Percentiles rank a stretch among this genome's conserved stretches.
These are phyloP conservation scores for Cajanus cajan DNA, from an alignment of 306 rosid species.

Conservation along the genomic window DNA sequence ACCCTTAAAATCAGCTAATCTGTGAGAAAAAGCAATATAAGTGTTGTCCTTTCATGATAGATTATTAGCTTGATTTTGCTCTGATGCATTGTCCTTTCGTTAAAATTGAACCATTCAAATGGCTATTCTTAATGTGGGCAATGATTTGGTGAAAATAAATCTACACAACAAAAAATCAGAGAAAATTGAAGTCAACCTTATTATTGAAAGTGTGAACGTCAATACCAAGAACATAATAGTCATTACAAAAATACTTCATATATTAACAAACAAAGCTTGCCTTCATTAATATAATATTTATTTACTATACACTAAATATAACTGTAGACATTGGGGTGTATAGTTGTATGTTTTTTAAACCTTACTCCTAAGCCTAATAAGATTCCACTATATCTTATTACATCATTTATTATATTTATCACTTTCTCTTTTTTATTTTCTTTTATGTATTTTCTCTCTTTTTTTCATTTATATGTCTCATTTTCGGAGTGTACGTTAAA, in stretches of 20 bases:
- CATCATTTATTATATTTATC: no score
- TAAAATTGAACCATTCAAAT: conserved; percentile 16
- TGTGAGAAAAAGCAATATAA: conserved; percentile 2
- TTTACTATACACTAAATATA: not conserved
- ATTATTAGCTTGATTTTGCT: conserved; percentile 19
- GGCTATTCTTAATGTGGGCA: not conserved
- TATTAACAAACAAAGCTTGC: not conserved
- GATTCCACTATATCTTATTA: no score
- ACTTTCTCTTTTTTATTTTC: no score
- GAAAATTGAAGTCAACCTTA: not conserved
- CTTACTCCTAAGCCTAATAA: no score
- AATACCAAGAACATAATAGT: not conserved
- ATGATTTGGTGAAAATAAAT: conserved; percentile 5
- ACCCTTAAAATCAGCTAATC: conserved; percentile 11
- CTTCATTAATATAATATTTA: not conserved
- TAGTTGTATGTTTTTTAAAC: no score
- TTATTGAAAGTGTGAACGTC: not conserved
- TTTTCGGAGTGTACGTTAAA: not conserved
- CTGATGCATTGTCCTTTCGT: conserved; percentile 32
- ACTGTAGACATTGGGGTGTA: not conserved
- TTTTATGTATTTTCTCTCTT: no score
- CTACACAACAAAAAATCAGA: not conserved
- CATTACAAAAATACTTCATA: not conserved
- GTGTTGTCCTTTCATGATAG: conserved; percentile 34
- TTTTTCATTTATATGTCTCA: not conserved